A percentile compares a stretch with the other conserved stretches of the same genome.
Evolutionary conservation across 2,329 filamentous ascomycete species (phyloP).

Genomic region (Microsporum audouinii): DNA sequence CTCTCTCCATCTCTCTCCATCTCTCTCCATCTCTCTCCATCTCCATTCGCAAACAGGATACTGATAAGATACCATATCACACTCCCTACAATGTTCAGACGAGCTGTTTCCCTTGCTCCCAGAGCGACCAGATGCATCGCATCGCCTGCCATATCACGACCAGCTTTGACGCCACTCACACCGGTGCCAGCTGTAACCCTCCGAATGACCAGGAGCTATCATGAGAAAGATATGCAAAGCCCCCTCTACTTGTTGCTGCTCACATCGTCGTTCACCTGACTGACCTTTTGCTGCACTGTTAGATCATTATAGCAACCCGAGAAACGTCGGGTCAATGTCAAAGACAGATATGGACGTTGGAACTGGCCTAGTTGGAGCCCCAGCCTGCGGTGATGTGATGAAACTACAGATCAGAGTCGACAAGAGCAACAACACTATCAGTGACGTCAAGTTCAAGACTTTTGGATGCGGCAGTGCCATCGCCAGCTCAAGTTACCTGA

Average conservation of each 20-base stretch:
- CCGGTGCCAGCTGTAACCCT: conserved; percentile 30
- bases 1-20: background rate
- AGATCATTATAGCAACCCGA: conserved; percentile 70
- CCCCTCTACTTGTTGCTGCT: background rate
- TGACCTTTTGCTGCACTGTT: conserved; percentile 45
- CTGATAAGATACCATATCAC: background rate
- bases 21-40: background rate
- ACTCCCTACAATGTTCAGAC: conserved; percentile 42
- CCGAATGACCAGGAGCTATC: conserved; percentile 43
- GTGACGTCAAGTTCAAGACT: conserved; percentile 95
- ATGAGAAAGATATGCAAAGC: conserved; percentile 51
- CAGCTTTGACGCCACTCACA: conserved; percentile 30
- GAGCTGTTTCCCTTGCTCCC: conserved; percentile 44
- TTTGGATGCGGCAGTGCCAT: conserved; percentile 93
- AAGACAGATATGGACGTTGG: conserved; percentile 76
- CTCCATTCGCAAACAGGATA: background rate
- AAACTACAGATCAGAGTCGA: conserved; percentile 90
- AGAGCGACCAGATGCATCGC: conserved; percentile 42
- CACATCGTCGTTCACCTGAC: conserved; percentile 13
- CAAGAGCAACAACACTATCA: conserved; percentile 74
- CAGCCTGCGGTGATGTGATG: conserved; percentile 86
- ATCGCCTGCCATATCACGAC: conserved; percentile 36
- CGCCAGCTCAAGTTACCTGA: conserved; percentile 86
- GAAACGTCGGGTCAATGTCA: conserved; percentile 67
- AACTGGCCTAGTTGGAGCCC: conserved; percentile 82